Evolutionary conservation across 108 stramenopile genomes (phyloP).

Genomic region (Skeletonema costatum): DNA sequence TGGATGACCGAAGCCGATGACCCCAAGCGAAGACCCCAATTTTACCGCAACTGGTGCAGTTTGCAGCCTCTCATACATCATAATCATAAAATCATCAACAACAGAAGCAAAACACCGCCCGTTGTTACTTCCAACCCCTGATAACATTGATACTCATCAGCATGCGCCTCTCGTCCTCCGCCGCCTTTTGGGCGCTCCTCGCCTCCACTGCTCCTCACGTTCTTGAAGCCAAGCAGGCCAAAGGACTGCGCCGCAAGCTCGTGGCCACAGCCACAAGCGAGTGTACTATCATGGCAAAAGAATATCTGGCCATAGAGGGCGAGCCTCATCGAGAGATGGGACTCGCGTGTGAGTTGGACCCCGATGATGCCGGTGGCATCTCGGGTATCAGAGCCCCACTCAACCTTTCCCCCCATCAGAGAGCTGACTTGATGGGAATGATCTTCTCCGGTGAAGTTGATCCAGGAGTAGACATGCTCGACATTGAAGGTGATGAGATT

Average conservation of each 20-base stretch:
- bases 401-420: neutral
- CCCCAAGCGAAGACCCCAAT: no score
- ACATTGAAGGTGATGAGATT: slow-evolving; percentile 1
- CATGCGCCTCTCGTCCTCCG: neutral
- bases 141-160: neutral
- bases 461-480: neutral
- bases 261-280: neutral
- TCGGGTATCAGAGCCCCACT: neutral
- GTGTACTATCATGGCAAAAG: neutral
- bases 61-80: no score
- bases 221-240: neutral
- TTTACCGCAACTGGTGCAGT: no score
- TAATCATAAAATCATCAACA: no score
- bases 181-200: neutral
- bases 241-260: neutral
- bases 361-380: neutral
- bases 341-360: neutral
- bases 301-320: neutral
- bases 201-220: neutral
- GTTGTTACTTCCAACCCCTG: no score
- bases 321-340: neutral
- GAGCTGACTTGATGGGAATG: neutral
- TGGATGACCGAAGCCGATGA: no score
- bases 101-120: no score
- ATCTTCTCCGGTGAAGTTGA: neutral